Conservation (phyloP, 306 rosid species). For the Vicia faba region DNA sequence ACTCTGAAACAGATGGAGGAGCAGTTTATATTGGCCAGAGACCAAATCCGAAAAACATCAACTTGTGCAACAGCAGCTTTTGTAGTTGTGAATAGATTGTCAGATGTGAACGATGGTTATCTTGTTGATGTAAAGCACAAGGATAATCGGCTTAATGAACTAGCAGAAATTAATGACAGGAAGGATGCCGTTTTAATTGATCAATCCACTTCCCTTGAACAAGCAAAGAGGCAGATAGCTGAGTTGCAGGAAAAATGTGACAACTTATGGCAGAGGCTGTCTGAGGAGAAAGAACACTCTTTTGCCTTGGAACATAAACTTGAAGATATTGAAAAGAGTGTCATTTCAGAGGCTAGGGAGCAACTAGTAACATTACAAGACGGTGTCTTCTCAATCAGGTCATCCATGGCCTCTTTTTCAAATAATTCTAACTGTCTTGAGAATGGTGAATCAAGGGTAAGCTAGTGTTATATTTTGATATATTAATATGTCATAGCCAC, state of each 20-base stretch:
- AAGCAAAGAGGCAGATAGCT: conserved; percentile 54
- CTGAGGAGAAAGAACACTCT: conserved; percentile 60
- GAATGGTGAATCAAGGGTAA: conserved; percentile 60
- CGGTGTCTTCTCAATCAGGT: conserved; percentile 71
- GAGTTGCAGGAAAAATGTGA: conserved; percentile 55
- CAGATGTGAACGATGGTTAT: conserved; percentile 60
- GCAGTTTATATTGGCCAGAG: conserved; percentile 57
- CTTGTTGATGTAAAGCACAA: conserved; percentile 53
- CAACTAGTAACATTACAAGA: conserved; percentile 68
- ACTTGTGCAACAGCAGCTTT: conserved; percentile 76
- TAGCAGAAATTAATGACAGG: conserved; percentile 49
- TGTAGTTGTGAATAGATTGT: conserved; percentile 68
- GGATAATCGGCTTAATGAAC: conserved; percentile 53
- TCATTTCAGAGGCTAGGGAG: conserved; percentile 68
- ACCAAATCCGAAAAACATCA: conserved; percentile 55
- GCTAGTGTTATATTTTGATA: conserved; percentile 50
- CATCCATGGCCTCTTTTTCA: conserved; percentile 64
- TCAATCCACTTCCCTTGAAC: conserved; percentile 54
- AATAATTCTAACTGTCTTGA: conserved; percentile 50
- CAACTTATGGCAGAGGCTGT: conserved; percentile 55
- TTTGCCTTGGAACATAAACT: conserved; percentile 58
- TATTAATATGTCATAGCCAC: conserved; percentile 38
- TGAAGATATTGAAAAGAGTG: conserved; percentile 57
- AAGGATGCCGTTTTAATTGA: conserved; percentile 58
- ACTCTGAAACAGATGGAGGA: conserved; percentile 49